Evolutionary conservation across 371 early-diverging fungal genomes (phyloP).

Genomic region (Rhizomucor pusillus): DNA sequence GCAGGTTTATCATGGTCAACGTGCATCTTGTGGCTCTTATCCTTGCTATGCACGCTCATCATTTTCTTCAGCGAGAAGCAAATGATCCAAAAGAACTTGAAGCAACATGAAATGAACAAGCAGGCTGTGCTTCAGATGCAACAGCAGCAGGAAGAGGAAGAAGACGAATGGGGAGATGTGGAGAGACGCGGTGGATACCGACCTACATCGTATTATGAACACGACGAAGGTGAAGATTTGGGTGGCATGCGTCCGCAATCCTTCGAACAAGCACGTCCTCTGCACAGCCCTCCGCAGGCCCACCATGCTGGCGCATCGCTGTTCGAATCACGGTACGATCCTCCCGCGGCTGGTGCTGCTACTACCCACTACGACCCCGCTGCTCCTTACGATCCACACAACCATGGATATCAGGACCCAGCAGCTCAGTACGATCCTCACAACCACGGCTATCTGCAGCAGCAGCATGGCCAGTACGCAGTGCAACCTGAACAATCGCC

Average conservation of each 20-base stretch:
- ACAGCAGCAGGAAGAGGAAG: conserved; percentile 15
- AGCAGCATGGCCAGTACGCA: conserved; percentile 2
- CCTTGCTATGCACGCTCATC: conserved; percentile 28
- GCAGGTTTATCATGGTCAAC: conserved; percentile 48
- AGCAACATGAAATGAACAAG: conserved; percentile 38
- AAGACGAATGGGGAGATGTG: conserved; percentile 10
- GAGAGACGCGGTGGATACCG: conserved; percentile 10
- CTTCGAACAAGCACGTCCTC: conserved; percentile 24
- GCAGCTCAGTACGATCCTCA: conserved; percentile 13
- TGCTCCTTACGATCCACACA: conserved; percentile 11
- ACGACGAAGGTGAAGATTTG: conserved; percentile 18
- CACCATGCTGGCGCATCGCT: conserved; percentile 13
- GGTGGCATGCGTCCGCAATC: conserved; percentile 23
- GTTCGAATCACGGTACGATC: conserved; percentile 27
- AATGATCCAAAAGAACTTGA: conserved; percentile 35
- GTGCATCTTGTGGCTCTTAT: conserved; percentile 38
- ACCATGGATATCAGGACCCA: neutral
- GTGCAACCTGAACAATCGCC: conserved; percentile 10
- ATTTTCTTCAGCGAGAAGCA: conserved; percentile 41
- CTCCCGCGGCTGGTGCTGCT: conserved; percentile 9
- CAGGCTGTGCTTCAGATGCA: conserved; percentile 19
- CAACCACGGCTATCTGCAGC: conserved; percentile 1
- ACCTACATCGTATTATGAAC: conserved; percentile 15
- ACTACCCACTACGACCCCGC: neutral
- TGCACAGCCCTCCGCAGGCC: conserved; percentile 10